Percentiles rank a stretch among this genome's conserved stretches.
Evolutionary conservation across 192 early-diverging fungal species (phyloP).

Genomic region (Phycomyces blakesleeanus): DNA sequence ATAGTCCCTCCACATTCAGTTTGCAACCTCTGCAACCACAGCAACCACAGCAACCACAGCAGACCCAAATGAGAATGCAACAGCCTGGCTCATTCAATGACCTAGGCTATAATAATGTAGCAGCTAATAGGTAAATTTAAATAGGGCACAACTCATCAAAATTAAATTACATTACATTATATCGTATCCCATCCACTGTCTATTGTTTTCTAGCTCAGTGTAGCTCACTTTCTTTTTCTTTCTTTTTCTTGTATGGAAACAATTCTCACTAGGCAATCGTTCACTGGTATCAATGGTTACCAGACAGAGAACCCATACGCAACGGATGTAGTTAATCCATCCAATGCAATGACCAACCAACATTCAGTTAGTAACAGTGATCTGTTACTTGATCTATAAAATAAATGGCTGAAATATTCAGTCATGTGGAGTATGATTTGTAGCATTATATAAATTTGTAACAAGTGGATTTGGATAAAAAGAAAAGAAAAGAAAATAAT

Average conservation of each 20-base stretch:
- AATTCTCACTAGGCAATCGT: conserved; percentile 15
- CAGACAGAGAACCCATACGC: conserved; percentile 36
- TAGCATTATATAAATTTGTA: too few relatives aligned
- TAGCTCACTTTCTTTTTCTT: background rate
- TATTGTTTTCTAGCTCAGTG: background rate
- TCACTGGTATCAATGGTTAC: conserved; percentile 22
- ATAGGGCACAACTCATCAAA: too few relatives aligned
- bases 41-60: conserved; percentile 8
- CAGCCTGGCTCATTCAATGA: background rate
- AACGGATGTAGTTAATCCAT: conserved; percentile 21
- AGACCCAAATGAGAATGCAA: conserved; percentile 3
- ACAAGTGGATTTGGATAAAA: too few relatives aligned
- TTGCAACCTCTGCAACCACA: background rate
- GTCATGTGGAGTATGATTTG: too few relatives aligned
- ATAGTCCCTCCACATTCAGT: background rate
- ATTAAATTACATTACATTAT: too few relatives aligned
- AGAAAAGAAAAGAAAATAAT: too few relatives aligned
- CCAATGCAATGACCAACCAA: conserved; percentile 9
- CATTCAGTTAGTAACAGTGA: conserved; percentile 17
- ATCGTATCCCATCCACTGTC: too few relatives aligned
- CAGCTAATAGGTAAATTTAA: conserved; percentile 19
- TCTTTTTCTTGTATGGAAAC: conserved; percentile 6
- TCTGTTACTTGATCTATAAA: conserved; percentile 24
- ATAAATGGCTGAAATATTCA: background rate
- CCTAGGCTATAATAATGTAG: background rate